Evolutionary conservation across 75 land plant species (phyloP), one percentile per base, ranked within the genome.

Genomic region (Cryptomeria japonica): DNA sequence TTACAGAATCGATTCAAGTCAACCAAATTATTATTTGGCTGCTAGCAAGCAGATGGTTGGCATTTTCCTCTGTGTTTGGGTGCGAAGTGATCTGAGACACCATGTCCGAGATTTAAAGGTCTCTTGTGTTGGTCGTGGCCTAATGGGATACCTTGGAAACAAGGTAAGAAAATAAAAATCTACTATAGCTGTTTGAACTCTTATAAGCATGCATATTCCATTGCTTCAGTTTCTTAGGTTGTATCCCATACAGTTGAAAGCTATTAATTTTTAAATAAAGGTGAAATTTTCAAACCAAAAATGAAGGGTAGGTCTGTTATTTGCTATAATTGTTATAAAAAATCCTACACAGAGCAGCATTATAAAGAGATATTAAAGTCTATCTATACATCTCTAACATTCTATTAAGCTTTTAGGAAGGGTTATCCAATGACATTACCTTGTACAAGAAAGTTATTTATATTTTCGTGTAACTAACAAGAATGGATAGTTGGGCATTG

Each of bases 31-130:
- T 61, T 79, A 42, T 55, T 46, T 86, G 85, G 88, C 88, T 76
- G 93, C 89, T 16, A 93, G 93, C 90, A 93, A 93, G 89, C 93
- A 93, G 84, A 91, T 93, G 93, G 93, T 93, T 77, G 93, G 93
- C 44, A 84, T 93, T 25, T 91, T 89, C 39, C 68, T 93, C 31
- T 84, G 89, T 22, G 88, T 93, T 44, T 93, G 93, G 93, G 89
- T 91, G 3, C 84, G 88, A 14, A 82, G 86, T 10, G 84, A 86
- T 7, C 85, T 93, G 64, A 56, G 85, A 58, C 87, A 75, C 14
- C 77, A 86, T 86, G 89, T 93, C 19, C 83, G 82, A 68, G 89
- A 91, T 47, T 73, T 93, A 73, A 92, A 92, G 88, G 95, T 93
- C 51, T 47, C 51, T 44, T 44, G 51, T 47, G 51, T 47, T 47